phyloP scores from a whole-genome alignment of 2,329 filamentous ascomycete genomes.

The Drechslerella coelobrocha region DNA sequence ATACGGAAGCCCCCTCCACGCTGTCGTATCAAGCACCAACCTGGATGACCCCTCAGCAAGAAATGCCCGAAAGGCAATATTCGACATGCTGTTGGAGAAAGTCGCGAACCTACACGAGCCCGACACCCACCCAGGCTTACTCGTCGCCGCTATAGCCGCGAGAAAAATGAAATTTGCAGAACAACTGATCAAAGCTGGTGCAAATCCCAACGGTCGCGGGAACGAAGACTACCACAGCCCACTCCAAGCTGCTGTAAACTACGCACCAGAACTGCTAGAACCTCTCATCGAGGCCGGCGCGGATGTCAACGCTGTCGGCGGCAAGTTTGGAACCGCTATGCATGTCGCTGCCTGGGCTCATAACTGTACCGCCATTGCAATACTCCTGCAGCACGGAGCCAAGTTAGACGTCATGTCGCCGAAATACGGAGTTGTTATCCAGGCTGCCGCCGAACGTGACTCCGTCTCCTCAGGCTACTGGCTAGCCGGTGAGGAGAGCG shows the following conservation, averaged over 20 bases:
- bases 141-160: neutral
- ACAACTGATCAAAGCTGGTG: slow-evolving; percentile 21
- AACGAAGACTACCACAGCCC: slow-evolving; percentile 17
- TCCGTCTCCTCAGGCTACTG: slow-evolving; percentile 6
- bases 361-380: slow-evolving; percentile 6
- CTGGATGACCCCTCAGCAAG: neutral
- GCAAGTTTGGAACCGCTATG: slow-evolving; percentile 21
- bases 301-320: slow-evolving; percentile 30
- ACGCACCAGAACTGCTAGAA: slow-evolving; percentile 4
- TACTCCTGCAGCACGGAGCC: slow-evolving; percentile 26
- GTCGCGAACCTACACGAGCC: slow-evolving; percentile 13
- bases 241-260: slow-evolving; percentile 19
- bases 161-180: neutral
- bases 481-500: slow-evolving; percentile 14
- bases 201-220: slow-evolving; percentile 25
- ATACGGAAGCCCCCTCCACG: slow-evolving; percentile 23
- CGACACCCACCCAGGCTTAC: neutral
- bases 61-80: slow-evolving; percentile 17
- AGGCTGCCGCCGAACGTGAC: slow-evolving; percentile 18
- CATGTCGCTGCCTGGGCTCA: slow-evolving; percentile 18
- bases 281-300: slow-evolving; percentile 23
- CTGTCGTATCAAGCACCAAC: neutral
- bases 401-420: slow-evolving; percentile 12
- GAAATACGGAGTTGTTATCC: slow-evolving; percentile 32
- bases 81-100: slow-evolving; percentile 10